phyloP scores from a whole-genome alignment of 2,329 filamentous ascomycete genomes.

The Aspergillus pseudonomiae region DNA sequence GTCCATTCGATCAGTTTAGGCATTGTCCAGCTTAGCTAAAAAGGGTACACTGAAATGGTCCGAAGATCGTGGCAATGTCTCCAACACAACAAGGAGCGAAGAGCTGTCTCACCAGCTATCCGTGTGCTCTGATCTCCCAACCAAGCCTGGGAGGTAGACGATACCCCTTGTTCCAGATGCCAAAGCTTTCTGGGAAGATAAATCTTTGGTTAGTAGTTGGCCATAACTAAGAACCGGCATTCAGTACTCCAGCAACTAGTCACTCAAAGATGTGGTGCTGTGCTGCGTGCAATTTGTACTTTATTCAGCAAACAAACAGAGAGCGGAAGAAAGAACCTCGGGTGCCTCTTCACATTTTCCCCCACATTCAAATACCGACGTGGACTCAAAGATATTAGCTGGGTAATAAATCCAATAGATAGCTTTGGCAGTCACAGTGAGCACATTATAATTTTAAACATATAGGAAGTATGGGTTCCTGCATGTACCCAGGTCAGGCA shows the following conservation, averaged over 20 bases:
- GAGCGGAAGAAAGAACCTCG: not conserved
- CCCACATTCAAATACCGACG: not conserved
- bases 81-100: not conserved
- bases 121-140: not conserved
- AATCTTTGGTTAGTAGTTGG: not conserved
- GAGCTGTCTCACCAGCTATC: not conserved
- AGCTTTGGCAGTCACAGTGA: not conserved
- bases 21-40: no score
- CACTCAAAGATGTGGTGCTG: not conserved
- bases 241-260: not conserved
- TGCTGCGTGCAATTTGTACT: not conserved
- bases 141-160: not conserved
- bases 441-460: not conserved
- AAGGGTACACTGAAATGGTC: no score
- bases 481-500: not conserved
- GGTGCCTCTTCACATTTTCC: not conserved
- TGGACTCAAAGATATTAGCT: not conserved
- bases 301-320: not conserved
- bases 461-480: not conserved
- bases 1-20: no score
- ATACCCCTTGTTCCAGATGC: not conserved
- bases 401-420: not conserved
- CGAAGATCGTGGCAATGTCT: no score
- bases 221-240: not conserved
- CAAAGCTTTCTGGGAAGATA: not conserved